Evolutionary conservation across 306 rosid species (phyloP).

Genomic region (Acacia melanoxylon): DNA sequence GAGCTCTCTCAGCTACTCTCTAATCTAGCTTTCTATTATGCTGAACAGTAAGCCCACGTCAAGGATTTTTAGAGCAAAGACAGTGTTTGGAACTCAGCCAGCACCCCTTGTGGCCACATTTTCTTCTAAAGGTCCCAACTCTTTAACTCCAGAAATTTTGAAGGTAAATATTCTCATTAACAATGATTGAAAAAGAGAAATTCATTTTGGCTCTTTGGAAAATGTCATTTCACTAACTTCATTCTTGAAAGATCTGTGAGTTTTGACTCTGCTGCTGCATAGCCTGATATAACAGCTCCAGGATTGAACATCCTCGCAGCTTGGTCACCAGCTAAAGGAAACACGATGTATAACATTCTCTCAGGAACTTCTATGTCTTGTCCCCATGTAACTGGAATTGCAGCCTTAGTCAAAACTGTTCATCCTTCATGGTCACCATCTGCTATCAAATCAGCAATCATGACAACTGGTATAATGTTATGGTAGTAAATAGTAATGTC

Average conservation of each 20-base stretch:
- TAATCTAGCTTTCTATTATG: constrained; percentile 9
- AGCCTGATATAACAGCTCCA: constrained; percentile 90
- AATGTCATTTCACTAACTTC: neutral
- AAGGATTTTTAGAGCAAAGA: constrained; percentile 62
- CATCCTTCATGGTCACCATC: constrained; percentile 87
- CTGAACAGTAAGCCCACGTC: constrained; percentile 56
- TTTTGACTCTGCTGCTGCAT: constrained; percentile 35
- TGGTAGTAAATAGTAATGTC: neutral
- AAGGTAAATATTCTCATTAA: constrained; percentile 51
- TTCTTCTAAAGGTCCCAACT: constrained; percentile 83
- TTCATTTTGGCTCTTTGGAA: neutral
- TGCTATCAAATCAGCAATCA: constrained; percentile 82
- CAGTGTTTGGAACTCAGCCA: constrained; percentile 59
- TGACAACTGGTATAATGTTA: constrained; percentile 69
- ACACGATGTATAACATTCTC: constrained; percentile 57
- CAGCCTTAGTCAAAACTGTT: constrained; percentile 72
- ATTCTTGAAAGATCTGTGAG: neutral
- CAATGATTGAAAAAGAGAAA: neutral
- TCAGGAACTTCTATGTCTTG: constrained; percentile 93
- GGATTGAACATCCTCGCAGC: constrained; percentile 89
- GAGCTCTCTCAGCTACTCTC: constrained; percentile 9
- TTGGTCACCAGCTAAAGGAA: constrained; percentile 71
- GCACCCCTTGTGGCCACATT: constrained; percentile 80
- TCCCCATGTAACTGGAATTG: constrained; percentile 86
- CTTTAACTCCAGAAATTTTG: constrained; percentile 77